These are phyloP conservation scores for Corrigiola litoralis DNA, from an alignment of 179 eudicot genomes.

Conservation along the genomic window DNA sequence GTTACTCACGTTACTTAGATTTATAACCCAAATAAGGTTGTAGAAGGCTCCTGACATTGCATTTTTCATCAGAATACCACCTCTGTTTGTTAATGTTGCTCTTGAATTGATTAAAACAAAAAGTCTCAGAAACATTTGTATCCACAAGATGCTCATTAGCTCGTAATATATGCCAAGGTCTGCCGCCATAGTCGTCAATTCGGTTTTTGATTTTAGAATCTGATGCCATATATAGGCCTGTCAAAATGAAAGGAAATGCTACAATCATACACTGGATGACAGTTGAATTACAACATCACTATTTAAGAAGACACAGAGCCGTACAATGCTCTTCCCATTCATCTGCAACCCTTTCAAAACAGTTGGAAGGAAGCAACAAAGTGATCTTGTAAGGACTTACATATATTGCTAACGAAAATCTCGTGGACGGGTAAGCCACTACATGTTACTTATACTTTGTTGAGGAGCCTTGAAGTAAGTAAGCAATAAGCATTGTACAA, in stretches of 20 bases:
- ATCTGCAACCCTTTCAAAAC: too few relatives aligned
- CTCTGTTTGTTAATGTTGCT: background rate
- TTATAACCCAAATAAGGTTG: constrained; percentile 1
- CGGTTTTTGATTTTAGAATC: background rate
- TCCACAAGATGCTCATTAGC: background rate
- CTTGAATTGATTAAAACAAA: background rate
- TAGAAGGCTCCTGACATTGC: constrained; percentile 7
- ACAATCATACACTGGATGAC: too few relatives aligned
- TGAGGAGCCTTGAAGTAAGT: too few relatives aligned
- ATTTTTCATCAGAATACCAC: background rate
- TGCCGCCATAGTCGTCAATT: too few relatives aligned
- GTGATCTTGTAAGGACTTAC: too few relatives aligned
- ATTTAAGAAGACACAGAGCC: background rate
- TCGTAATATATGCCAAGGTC: background rate
- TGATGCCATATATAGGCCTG: constrained; percentile 4
- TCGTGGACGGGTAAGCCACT: too few relatives aligned
- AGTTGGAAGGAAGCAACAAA: too few relatives aligned
- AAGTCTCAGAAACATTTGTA: background rate
- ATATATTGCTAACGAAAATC: too few relatives aligned
- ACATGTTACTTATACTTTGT: too few relatives aligned
- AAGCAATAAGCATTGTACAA: too few relatives aligned
- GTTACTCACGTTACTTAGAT: background rate
- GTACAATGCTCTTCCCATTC: too few relatives aligned
- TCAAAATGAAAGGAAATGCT: background rate
- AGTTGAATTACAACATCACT: too few relatives aligned